Conservation (phyloP, 805 yeast genomes). For the Hanseniaspora nectarophila region DNA sequence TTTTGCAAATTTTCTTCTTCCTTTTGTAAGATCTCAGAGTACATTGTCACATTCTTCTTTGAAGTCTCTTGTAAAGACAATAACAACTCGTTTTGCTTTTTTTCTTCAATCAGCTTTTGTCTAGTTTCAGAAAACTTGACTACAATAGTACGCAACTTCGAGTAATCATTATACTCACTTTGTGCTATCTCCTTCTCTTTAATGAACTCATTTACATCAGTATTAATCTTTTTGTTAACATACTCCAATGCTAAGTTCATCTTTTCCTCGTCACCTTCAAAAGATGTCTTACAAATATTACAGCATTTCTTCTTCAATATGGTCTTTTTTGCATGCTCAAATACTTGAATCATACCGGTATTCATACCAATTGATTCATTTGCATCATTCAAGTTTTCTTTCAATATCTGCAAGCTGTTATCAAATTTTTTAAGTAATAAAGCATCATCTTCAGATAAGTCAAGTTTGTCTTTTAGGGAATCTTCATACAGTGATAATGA, state of each 20-base stretch:
- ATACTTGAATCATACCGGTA: conserved; percentile 58
- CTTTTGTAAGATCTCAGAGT: conserved; percentile 16
- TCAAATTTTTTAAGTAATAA: not conserved
- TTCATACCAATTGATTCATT: conserved; percentile 55
- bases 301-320: conserved; percentile 53
- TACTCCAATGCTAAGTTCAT: conserved; percentile 3
- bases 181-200: conserved; percentile 24
- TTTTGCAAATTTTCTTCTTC: not conserved
- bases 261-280: conserved; percentile 23
- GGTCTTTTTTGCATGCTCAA: conserved; percentile 51
- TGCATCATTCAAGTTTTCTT: conserved; percentile 28
- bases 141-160: not conserved
- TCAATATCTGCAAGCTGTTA: conserved; percentile 38
- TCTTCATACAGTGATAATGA: not conserved
- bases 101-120: not conserved
- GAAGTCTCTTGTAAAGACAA: not conserved
- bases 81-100: not conserved
- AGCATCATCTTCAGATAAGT: not conserved
- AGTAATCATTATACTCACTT: conserved; percentile 20
- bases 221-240: conserved; percentile 11
- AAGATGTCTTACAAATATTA: conserved; percentile 57
- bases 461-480: not conserved
- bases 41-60: not conserved
- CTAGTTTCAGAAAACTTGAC: conserved; percentile 18
- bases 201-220: conserved; percentile 17